Evolutionary conservation across 2,329 filamentous ascomycete genomes (phyloP).

Genomic region (Xylaria multiplex): DNA sequence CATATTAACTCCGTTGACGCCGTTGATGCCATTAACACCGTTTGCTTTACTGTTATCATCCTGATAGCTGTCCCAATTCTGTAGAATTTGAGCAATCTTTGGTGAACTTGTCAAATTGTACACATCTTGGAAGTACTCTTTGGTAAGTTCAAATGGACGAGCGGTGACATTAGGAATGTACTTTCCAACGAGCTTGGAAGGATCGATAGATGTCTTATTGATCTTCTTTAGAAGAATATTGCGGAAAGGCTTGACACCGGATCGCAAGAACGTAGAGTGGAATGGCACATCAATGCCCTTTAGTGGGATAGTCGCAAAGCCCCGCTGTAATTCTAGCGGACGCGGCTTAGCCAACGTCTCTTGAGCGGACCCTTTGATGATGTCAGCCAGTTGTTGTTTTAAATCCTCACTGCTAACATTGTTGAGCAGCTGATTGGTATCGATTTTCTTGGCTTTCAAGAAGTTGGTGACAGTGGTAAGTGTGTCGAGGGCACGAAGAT

Average conservation of each 20-base stretch:
- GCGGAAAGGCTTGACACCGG: slow-evolving; percentile 98
- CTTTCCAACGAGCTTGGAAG: slow-evolving; percentile 94
- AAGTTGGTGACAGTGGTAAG: slow-evolving; percentile 88
- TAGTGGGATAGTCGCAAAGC: slow-evolving; percentile 96
- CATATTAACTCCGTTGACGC: slow-evolving; percentile 51
- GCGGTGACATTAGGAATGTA: slow-evolving; percentile 99
- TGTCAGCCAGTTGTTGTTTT: slow-evolving; percentile 87
- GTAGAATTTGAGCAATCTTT: slow-evolving; percentile 80
- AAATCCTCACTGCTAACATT: slow-evolving; percentile 88
- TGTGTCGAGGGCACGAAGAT: slow-evolving; percentile 76
- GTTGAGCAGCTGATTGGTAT: slow-evolving; percentile 92
- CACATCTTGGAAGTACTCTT: slow-evolving; percentile 99
- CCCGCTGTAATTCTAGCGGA: slow-evolving; percentile 89
- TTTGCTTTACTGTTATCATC: slow-evolving; percentile 55
- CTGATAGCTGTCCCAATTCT: slow-evolving; percentile 85
- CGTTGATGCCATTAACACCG: slow-evolving; percentile 52
- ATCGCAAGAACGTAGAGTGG: slow-evolving; percentile 98
- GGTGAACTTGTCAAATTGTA: slow-evolving; percentile 89
- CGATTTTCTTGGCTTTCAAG: slow-evolving; percentile 95
- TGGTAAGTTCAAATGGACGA: slow-evolving; percentile 91
- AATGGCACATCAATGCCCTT: slow-evolving; percentile 98
- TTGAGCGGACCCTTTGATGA: slow-evolving; percentile 88
- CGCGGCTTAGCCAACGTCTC: slow-evolving; percentile 88
- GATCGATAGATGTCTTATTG: slow-evolving; percentile 98
- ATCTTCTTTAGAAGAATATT: slow-evolving; percentile 99